Evolutionary conservation across 1,139 yeast species (phyloP), one percentile per base, ranked within the genome.

Genomic region (Blastobotrys petasosporus): DNA sequence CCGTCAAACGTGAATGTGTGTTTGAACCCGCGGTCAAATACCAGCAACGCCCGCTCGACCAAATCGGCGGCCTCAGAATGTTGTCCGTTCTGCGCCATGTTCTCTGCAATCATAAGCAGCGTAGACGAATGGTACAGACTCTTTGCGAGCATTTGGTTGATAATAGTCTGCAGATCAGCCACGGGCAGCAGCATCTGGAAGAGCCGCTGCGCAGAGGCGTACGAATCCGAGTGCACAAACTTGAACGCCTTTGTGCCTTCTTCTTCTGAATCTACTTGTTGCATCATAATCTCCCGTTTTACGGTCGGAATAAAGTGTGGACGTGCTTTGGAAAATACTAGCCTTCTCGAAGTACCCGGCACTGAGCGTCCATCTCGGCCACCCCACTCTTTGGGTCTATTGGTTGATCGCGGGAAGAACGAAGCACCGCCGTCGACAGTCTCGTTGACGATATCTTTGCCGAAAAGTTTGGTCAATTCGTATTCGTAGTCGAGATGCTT

Each of bases 231-330:
- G 41, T 58, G 59, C 12, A 53, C 51, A 44, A 51, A 77, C 75
- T 55, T 74, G 51, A 69, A 72, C 6, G 72, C 69, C 5, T 71
- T 58, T 2, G 75, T 50, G 11, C 79, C 79, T 1, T 63, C 65
- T 0, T 55, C 54, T 13, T 33, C 42, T 7, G 34, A 60, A 7
- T 40, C 50, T 10, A 55, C 39, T 55, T 79, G 80, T 31, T 77
- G 80, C 87, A 85, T 80, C 2, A 65, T 61, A 40, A 85, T 61
- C 5, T 85, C 84, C 50, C 82, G 81, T 48, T 75, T 73, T 15
- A 76, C 68, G 0, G 87, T 77, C 0, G 95, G 95, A 13, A 85
- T 64, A 85, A 92, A 86, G 60, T 85, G 94, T 52, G 85, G 90
- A 60, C 83, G 76, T 37, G 87, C 79, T 56, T 81, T 80, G 0